These are phyloP conservation scores for Solanum rostratum DNA, from an alignment of 257 asterid genomes.

Conservation along the genomic window DNA sequence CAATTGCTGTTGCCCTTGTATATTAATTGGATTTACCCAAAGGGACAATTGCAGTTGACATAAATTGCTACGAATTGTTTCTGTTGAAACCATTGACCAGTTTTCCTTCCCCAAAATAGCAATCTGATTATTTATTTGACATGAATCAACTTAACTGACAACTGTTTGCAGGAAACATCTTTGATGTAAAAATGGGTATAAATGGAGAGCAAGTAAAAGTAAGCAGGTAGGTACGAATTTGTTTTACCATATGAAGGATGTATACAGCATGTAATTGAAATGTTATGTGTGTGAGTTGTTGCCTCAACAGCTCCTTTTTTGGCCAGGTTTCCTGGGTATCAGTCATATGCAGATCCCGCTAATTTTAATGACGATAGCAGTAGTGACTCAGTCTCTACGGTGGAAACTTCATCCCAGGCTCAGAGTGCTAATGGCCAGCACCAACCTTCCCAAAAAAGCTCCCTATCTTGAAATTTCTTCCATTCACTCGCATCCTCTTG, in stretches of 20 bases:
- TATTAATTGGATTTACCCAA: background rate
- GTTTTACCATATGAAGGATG: background rate
- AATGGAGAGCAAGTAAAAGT: conserved; percentile 68
- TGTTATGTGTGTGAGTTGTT: background rate
- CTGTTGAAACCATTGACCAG: background rate
- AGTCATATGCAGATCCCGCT: conserved; percentile 8
- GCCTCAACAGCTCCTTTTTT: background rate
- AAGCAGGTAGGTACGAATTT: conserved; percentile 43
- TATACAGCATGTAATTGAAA: background rate
- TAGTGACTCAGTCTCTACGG: background rate
- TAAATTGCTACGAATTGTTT: background rate
- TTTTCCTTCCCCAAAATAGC: background rate
- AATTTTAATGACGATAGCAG: conserved; percentile 2
- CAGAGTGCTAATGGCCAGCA: background rate
- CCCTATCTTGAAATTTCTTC: background rate
- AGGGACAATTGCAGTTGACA: background rate
- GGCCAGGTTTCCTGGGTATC: conserved; percentile 5
- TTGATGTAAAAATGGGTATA: conserved; percentile 66
- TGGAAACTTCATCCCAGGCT: background rate
- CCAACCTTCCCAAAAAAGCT: background rate
- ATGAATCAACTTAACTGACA: background rate
- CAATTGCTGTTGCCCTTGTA: background rate
- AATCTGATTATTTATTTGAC: background rate
- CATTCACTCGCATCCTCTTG: background rate
- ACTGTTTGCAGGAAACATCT: conserved; percentile 54